A percentile compares a stretch with the other conserved stretches of the same genome.
These are phyloP conservation scores for Fusarium sp. DNA, from an alignment of 2,329 filamentous ascomycete genomes.

Conservation along the genomic window DNA sequence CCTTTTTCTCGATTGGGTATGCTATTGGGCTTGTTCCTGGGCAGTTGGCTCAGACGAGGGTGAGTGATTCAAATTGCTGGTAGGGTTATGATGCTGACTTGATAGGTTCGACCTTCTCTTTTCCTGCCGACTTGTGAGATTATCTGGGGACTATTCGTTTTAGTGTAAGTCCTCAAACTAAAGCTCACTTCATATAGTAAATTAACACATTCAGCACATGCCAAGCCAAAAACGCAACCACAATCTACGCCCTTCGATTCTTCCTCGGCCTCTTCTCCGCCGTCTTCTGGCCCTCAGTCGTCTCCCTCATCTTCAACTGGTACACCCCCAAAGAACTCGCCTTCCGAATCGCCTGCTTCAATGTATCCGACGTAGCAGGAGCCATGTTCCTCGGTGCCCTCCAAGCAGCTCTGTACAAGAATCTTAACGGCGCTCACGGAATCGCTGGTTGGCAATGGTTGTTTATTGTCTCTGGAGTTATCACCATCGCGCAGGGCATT, in stretches of 20 bases:
- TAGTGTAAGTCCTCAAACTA: conserved; percentile 33
- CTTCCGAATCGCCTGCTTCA: conserved; percentile 57
- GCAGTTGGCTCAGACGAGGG: conserved; percentile 54
- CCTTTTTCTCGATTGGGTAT: conserved; percentile 70
- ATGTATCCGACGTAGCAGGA: conserved; percentile 57
- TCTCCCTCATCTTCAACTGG: conserved; percentile 57
- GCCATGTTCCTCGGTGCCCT: conserved; percentile 59
- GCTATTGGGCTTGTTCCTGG: conserved; percentile 60
- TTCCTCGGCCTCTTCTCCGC: conserved; percentile 56
- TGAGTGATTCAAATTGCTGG: not conserved
- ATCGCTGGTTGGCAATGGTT: conserved; percentile 60
- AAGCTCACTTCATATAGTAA: rapidly evolving
- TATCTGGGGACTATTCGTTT: conserved; percentile 47
- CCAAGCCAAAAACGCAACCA: conserved; percentile 52
- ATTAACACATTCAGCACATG: conserved; percentile 38
- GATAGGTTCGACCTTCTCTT: conserved; percentile 52
- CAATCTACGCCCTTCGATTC: conserved; percentile 57
- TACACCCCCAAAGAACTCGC: conserved; percentile 57
- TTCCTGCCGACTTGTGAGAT: conserved; percentile 56
- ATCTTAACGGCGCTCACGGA: conserved; percentile 55
- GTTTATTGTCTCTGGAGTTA: conserved; percentile 58
- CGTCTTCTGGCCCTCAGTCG: conserved; percentile 54
- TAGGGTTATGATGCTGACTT: not conserved
- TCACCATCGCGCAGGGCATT: conserved; percentile 57
- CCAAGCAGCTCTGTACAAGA: conserved; percentile 56